A percentile compares a stretch with the other conserved stretches of the same genome.
These are phyloP conservation scores for Ascosphaera aggregata DNA, from an alignment of 2,329 filamentous ascomycete species.

Conservation along the genomic window DNA sequence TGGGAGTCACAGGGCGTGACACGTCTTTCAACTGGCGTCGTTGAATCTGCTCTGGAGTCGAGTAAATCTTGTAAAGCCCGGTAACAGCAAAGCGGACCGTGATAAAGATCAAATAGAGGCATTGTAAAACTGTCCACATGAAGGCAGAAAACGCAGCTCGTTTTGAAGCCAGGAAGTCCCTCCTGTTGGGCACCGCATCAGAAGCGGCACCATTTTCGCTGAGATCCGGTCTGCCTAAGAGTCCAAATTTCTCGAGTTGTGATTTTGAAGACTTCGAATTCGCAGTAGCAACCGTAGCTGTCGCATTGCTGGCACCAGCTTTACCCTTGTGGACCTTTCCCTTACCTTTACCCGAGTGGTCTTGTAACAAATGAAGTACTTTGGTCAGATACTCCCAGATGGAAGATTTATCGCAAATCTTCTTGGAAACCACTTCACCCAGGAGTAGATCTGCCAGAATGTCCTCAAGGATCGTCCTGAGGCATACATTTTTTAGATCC, in stretches of 20 bases:
- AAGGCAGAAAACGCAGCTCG: slow-evolving; percentile 16
- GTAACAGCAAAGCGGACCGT: slow-evolving; percentile 41
- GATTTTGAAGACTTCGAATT: slow-evolving; percentile 7
- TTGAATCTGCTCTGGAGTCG: slow-evolving; percentile 28
- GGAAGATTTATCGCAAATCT: slow-evolving; percentile 68
- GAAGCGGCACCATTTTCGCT: slow-evolving; percentile 5
- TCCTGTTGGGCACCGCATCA: not conserved
- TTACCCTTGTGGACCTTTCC: slow-evolving; percentile 12
- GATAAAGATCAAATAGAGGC: slow-evolving; percentile 29
- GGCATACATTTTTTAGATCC: slow-evolving; percentile 68
- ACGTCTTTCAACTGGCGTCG: slow-evolving; percentile 2
- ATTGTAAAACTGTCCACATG: slow-evolving; percentile 30
- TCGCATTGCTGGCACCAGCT: slow-evolving; percentile 4
- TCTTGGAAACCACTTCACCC: slow-evolving; percentile 57
- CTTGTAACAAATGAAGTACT: slow-evolving; percentile 27
- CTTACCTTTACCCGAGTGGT: slow-evolving; percentile 7
- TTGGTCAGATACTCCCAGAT: slow-evolving; percentile 69
- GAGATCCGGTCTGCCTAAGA: slow-evolving; percentile 18
- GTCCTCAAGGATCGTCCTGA: slow-evolving; percentile 64
- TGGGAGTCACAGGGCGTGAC: slow-evolving; percentile 6
- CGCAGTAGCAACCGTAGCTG: not conserved
- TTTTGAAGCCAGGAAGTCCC: slow-evolving; percentile 7
- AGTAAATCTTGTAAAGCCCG: slow-evolving; percentile 43
- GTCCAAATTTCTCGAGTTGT: slow-evolving; percentile 32
- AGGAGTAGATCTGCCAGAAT: slow-evolving; percentile 80